A percentile compares a stretch with the other conserved stretches of the same genome.
Conservation (phyloP, 306 rosid genomes). For the Oxytropis ochrocephala region DNA sequence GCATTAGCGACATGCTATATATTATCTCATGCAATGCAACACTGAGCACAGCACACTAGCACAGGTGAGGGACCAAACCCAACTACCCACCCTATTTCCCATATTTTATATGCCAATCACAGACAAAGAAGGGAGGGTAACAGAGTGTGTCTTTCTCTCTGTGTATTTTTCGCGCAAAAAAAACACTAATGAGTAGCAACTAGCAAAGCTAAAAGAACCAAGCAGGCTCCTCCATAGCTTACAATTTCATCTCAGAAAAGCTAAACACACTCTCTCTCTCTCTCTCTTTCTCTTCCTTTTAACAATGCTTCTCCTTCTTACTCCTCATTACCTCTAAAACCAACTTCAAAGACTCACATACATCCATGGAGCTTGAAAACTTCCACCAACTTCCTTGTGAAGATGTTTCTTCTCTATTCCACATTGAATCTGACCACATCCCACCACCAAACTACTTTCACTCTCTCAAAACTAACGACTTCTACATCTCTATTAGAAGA, state of each 20-base stretch:
- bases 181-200: slow-evolving; percentile 18
- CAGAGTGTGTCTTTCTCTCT: slow-evolving; percentile 3
- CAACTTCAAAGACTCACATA: not conserved
- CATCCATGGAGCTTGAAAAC: slow-evolving; percentile 61
- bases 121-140: not conserved
- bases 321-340: slow-evolving; percentile 10
- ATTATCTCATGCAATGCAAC: slow-evolving; percentile 1
- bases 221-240: slow-evolving; percentile 19
- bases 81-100: slow-evolving; percentile 5
- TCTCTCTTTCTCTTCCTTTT: not conserved
- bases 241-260: slow-evolving; percentile 33
- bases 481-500: slow-evolving; percentile 46
- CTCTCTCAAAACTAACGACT: slow-evolving; percentile 37
- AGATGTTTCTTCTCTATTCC: slow-evolving; percentile 50
- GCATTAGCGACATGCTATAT: not conserved
- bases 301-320: slow-evolving; percentile 28
- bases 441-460: slow-evolving; percentile 53
- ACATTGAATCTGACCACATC: slow-evolving; percentile 74
- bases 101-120: slow-evolving; percentile 40
- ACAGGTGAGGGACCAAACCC: not conserved
- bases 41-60: not conserved
- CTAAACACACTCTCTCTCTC: slow-evolving; percentile 22
- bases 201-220: slow-evolving; percentile 21
- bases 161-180: not conserved
- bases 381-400: slow-evolving; percentile 39